Evolutionary conservation across 2,329 filamentous ascomycete genomes (phyloP).

Genomic region (Pleurostoma richardsiae): DNA sequence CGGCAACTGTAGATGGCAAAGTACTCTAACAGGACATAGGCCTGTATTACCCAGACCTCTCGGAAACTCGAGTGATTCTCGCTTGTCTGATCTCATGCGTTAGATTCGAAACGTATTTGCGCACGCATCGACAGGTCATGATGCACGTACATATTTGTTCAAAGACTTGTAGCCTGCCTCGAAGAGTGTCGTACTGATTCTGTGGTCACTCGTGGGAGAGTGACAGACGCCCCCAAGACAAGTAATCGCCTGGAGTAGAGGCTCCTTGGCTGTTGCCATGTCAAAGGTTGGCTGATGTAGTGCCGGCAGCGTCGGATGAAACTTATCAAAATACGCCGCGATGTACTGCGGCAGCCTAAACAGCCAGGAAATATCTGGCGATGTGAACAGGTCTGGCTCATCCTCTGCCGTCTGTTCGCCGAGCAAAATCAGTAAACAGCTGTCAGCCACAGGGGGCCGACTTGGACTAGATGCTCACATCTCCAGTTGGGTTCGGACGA

Average conservation of each 20-base stretch:
- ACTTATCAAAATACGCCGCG: conserved; percentile 5
- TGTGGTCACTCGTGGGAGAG: conserved; percentile 3
- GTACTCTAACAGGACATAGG: conserved; percentile 6
- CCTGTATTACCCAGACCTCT: conserved; percentile 6
- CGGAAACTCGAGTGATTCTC: conserved; percentile 4
- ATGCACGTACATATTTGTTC: conserved; percentile 3
- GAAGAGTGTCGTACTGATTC: conserved; percentile 5
- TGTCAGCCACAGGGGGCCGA: too few species aligned
- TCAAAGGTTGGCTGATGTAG: conserved; percentile 7
- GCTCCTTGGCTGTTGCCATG: conserved; percentile 2
- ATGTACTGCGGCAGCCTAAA: conserved; percentile 7
- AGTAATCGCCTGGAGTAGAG: conserved; percentile 6
- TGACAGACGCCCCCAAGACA: conserved; percentile 7
- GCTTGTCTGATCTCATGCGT: not conserved
- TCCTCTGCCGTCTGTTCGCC: not conserved
- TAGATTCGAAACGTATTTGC: too few species aligned
- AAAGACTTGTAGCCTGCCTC: conserved; percentile 4
- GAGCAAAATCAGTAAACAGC: not conserved
- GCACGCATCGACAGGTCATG: not conserved
- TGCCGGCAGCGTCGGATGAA: conserved; percentile 5
- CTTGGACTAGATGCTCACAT: not conserved
- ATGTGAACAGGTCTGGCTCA: conserved; percentile 3
- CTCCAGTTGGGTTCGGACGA: not conserved
- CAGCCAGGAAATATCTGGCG: conserved; percentile 6
- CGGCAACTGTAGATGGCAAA: conserved; percentile 7